A percentile compares a stretch with the other conserved stretches of the same genome.
Evolutionary conservation across 2,329 filamentous ascomycete species (phyloP).

Genomic region (Thelonectria olida): DNA sequence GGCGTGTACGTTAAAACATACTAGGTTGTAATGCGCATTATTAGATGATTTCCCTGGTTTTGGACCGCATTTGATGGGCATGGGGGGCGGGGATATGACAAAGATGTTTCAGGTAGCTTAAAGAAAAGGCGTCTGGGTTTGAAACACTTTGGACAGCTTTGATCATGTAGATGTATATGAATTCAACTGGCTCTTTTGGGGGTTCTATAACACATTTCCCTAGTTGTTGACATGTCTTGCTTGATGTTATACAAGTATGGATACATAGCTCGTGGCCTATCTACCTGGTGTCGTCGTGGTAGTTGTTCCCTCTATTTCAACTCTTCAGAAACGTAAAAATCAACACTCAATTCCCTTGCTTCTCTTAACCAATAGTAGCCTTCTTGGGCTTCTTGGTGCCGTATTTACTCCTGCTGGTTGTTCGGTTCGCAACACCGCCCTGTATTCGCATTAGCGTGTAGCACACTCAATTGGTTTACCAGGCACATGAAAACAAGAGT

Average conservation of each 20-base stretch:
- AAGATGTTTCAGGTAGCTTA: slow-evolving; percentile 30
- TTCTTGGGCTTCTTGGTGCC: slow-evolving; percentile 99
- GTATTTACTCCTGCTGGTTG: slow-evolving; percentile 92
- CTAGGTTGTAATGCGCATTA: slow-evolving; percentile 33
- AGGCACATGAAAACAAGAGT: not conserved
- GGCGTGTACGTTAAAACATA: slow-evolving; percentile 35
- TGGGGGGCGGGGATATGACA: slow-evolving; percentile 21
- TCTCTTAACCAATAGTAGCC: slow-evolving; percentile 61
- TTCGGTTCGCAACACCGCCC: slow-evolving; percentile 89
- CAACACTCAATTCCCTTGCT: not conserved
- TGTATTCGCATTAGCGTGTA: slow-evolving; percentile 49
- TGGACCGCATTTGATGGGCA: slow-evolving; percentile 26
- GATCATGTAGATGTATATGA: slow-evolving; percentile 41
- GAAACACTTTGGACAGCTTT: slow-evolving; percentile 41
- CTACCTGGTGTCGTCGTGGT: slow-evolving; percentile 21
- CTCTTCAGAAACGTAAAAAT: not conserved
- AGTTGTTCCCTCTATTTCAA: slow-evolving; percentile 3
- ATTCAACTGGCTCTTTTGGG: slow-evolving; percentile 33
- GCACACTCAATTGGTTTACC: not conserved
- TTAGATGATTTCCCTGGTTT: slow-evolving; percentile 29
- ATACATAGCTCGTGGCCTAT: slow-evolving; percentile 34
- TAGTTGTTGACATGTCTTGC: slow-evolving; percentile 20
- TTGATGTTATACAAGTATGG: slow-evolving; percentile 40
- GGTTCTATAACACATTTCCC: slow-evolving; percentile 23
- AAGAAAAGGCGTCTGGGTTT: slow-evolving; percentile 42